Evolutionary conservation across 106 monocot genomes (phyloP).

Genomic region (Triglochin maritima): DNA sequence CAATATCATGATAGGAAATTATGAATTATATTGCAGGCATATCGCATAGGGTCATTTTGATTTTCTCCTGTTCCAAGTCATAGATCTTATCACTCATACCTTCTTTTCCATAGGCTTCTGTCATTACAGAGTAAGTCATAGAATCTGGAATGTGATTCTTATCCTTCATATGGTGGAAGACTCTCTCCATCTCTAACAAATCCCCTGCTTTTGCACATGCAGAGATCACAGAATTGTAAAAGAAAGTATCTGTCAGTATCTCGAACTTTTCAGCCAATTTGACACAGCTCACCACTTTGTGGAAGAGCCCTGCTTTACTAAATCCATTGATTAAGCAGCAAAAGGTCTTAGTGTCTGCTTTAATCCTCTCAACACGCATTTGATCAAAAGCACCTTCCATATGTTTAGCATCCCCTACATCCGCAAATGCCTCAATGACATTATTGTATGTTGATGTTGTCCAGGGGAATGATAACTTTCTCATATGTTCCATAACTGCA

Average conservation of each 20-base stretch:
- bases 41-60: no score
- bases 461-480: constrained; percentile 66
- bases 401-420: constrained; percentile 61
- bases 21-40: no score
- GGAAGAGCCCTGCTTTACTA: constrained; percentile 65
- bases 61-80: not conserved
- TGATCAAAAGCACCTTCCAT: constrained; percentile 86
- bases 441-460: constrained; percentile 92
- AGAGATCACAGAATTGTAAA: constrained; percentile 63
- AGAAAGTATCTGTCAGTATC: constrained; percentile 39
- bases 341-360: constrained; percentile 76
- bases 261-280: constrained; percentile 71
- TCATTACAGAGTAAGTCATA: constrained; percentile 42
- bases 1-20: no score
- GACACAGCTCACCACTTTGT: constrained; percentile 74
- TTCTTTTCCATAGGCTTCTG: constrained; percentile 66
- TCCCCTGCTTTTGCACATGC: constrained; percentile 89
- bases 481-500: constrained; percentile 87
- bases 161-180: constrained; percentile 76
- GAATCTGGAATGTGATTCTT: constrained; percentile 40
- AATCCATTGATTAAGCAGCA: constrained; percentile 76
- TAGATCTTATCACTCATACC: constrained; percentile 85
- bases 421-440: constrained; percentile 82
- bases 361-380: constrained; percentile 81
- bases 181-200: constrained; percentile 96